phyloP scores from a whole-genome alignment of 1,284 basidiomycete species.

The Trichosporon sp. region DNA sequence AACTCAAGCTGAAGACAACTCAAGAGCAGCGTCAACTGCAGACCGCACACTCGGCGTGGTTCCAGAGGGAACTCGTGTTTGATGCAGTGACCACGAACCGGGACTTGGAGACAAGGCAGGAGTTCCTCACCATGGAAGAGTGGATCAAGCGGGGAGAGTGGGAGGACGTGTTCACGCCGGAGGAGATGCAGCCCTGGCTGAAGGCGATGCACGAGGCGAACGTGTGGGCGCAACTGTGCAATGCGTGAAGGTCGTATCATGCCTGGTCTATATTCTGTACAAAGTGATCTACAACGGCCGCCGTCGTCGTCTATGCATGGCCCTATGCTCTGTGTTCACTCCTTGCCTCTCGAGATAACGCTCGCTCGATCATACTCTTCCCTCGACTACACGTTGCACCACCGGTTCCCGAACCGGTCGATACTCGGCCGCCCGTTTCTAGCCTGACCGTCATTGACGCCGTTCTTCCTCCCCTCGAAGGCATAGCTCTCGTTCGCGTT shows the following conservation, averaged over 20 bases:
- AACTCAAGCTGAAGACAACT: no score
- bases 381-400: constrained; percentile 65
- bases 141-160: no score
- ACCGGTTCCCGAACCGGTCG: constrained; percentile 76
- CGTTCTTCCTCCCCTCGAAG: constrained; percentile 63
- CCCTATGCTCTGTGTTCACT: background rate
- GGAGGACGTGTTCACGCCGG: background rate
- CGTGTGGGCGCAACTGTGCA: no score
- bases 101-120: no score
- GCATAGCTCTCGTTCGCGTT: constrained; percentile 73
- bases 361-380: no score
- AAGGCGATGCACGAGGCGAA: no score
- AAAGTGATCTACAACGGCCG: constrained; percentile 1
- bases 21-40: no score
- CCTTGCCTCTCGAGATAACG: no score
- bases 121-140: no score
- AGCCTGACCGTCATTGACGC: constrained; percentile 57
- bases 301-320: background rate
- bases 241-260: background rate
- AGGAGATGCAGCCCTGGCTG: background rate
- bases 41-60: no score
- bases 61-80: no score
- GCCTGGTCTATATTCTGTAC: constrained; percentile 6
- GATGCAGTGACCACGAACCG: no score
- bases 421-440: constrained; percentile 62